Conservation (phyloP, 2,329 filamentous ascomycete genomes). For the Trichoderma brevicompactum region DNA sequence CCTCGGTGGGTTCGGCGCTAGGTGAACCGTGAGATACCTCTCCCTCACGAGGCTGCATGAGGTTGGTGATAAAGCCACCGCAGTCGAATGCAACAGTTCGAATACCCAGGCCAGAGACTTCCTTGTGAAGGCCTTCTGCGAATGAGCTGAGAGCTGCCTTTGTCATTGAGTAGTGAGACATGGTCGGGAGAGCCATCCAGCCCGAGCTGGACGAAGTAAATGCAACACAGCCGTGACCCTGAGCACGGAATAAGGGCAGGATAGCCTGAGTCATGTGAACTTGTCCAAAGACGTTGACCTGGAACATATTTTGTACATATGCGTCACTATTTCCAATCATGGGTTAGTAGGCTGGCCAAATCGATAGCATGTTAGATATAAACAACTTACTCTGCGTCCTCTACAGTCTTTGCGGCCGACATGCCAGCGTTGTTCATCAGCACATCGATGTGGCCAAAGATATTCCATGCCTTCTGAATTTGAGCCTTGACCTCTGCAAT, state of each 20-base stretch:
- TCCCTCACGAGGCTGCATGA: conserved; percentile 36
- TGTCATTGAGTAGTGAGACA: conserved; percentile 39
- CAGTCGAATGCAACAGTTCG: conserved; percentile 40
- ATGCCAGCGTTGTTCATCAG: conserved; percentile 44
- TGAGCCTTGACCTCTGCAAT: conserved; percentile 30
- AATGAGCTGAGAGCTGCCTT: conserved; percentile 39
- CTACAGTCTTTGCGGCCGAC: conserved; percentile 36
- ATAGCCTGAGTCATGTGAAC: conserved; percentile 37
- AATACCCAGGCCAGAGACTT: conserved; percentile 38
- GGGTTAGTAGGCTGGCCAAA: background rate
- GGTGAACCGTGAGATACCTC: conserved; percentile 22
- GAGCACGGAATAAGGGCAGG: conserved; percentile 37
- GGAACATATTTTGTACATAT: conserved; percentile 36
- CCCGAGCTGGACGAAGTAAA: conserved; percentile 39
- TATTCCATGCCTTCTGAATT: conserved; percentile 37
- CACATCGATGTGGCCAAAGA: conserved; percentile 42
- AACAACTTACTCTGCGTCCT: conserved; percentile 40
- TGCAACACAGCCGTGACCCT: conserved; percentile 35
- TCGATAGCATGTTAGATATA: no score
- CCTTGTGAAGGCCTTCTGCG: conserved; percentile 40
- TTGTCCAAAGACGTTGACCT: conserved; percentile 39
- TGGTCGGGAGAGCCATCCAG: conserved; percentile 40
- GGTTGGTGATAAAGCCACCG: conserved; percentile 39
- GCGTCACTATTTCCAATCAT: conserved; percentile 32
- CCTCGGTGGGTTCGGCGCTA: conserved; percentile 24